phyloP scores from a whole-genome alignment of 2,329 filamentous ascomycete species.

The Corynespora cassiicola region DNA sequence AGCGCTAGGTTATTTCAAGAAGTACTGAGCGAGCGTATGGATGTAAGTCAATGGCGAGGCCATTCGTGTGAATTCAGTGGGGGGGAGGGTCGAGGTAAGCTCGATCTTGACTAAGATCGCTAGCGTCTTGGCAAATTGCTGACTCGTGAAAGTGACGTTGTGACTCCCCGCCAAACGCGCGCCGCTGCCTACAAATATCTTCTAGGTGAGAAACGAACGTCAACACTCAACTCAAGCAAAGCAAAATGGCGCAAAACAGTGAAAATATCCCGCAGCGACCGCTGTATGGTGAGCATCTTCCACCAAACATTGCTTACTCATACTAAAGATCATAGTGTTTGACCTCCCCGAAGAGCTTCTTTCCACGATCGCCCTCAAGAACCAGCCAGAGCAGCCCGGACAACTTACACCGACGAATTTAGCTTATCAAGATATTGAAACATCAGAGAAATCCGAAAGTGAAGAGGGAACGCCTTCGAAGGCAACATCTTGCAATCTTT shows the following conservation, averaged over 20 bases:
- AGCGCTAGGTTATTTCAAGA: no score
- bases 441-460: conserved; percentile 45
- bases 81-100: no score
- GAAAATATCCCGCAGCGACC: conserved; percentile 44
- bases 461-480: conserved; percentile 53
- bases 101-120: no score
- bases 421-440: conserved; percentile 20
- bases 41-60: no score
- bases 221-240: neutral
- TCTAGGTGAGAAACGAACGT: no score
- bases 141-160: conserved; percentile 9
- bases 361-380: conserved; percentile 68
- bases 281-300: conserved; percentile 41
- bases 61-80: no score
- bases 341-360: conserved; percentile 80
- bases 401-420: conserved; percentile 19
- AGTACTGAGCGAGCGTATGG: no score
- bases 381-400: conserved; percentile 26
- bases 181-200: neutral
- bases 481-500: conserved; percentile 81
- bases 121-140: conserved; percentile 5
- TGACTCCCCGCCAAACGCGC: conserved; percentile 2
- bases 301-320: neutral
- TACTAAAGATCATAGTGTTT: conserved; percentile 66
- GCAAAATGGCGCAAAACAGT: conserved; percentile 36